Conservation (phyloP, 1,139 yeast genomes). For the Suhomyces panamericanus region DNA sequence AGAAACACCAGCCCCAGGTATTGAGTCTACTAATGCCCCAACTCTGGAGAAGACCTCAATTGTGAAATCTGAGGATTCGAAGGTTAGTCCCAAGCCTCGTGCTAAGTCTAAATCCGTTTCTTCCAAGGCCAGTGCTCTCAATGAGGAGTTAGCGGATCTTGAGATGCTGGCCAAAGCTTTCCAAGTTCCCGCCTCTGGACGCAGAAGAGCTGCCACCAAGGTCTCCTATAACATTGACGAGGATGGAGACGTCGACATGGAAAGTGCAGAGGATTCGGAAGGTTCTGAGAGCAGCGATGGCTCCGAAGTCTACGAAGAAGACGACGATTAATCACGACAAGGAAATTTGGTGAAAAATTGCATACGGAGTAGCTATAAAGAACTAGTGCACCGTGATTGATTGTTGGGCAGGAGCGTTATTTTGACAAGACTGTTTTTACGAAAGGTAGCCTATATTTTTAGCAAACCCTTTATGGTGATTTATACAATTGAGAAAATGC, state of each 20-base stretch:
- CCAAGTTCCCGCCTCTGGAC: conserved; percentile 9
- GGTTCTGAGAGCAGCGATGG: not conserved
- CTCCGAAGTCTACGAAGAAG: not conserved
- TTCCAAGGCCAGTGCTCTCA: conserved; percentile 11
- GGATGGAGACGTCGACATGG: conserved; percentile 8
- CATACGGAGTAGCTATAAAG: too few relatives aligned
- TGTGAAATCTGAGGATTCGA: not conserved
- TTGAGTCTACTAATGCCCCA: not conserved
- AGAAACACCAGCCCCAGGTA: conserved; percentile 1
- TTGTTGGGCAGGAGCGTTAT: too few relatives aligned
- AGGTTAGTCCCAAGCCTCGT: conserved; percentile 1
- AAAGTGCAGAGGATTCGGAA: not conserved
- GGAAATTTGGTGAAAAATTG: not conserved
- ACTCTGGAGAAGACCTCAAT: not conserved
- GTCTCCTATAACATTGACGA: conserved; percentile 6
- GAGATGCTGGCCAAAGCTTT: conserved; percentile 13
- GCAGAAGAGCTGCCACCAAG: conserved; percentile 7
- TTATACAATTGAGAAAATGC: too few relatives aligned
- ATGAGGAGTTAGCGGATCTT: conserved; percentile 28
- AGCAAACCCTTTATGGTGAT: too few relatives aligned
- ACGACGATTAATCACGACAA: not conserved
- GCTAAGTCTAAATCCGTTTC: conserved; percentile 1
- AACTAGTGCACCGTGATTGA: too few relatives aligned
- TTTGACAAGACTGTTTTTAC: too few relatives aligned
- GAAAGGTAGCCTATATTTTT: too few relatives aligned